phyloP scores from a whole-genome alignment of 2,329 filamentous ascomycete species.

The Fusarium scirpi region DNA sequence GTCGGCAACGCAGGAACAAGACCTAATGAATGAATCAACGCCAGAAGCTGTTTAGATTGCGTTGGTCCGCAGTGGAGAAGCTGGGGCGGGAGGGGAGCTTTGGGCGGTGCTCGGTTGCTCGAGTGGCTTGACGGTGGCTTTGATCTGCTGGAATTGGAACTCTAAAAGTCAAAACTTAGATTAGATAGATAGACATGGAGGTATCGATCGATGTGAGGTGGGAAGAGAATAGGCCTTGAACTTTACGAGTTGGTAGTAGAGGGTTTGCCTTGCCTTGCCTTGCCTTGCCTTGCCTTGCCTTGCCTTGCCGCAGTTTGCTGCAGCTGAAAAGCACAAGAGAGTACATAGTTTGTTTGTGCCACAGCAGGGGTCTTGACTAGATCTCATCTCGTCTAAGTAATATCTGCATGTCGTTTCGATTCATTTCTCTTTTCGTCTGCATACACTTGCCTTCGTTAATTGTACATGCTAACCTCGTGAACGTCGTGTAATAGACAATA shows the following conservation, averaged over 20 bases:
- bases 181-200: neutral
- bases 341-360: neutral
- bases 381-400: conserved; percentile 22
- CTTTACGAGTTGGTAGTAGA: conserved; percentile 6
- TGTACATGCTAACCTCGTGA: neutral
- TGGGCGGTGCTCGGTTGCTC: conserved; percentile 8
- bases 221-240: neutral
- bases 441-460: neutral
- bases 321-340: neutral
- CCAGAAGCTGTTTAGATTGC: conserved; percentile 17
- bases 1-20: conserved; percentile 8
- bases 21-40: neutral
- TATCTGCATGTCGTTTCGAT: conserved; percentile 23
- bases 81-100: neutral
- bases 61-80: conserved; percentile 12
- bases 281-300: too few relatives aligned
- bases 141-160: conserved; percentile 27
- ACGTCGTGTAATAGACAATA: neutral
- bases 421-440: conserved; percentile 9
- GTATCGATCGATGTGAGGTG: neutral
- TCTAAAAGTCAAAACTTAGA: conserved; percentile 7
- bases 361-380: neutral
- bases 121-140: conserved; percentile 26
- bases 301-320: neutral
- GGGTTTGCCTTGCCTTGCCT: neutral